These are phyloP conservation scores for Teunomyces barrocoloradensis DNA, from an alignment of 805 yeast species.

Conservation along the genomic window DNA sequence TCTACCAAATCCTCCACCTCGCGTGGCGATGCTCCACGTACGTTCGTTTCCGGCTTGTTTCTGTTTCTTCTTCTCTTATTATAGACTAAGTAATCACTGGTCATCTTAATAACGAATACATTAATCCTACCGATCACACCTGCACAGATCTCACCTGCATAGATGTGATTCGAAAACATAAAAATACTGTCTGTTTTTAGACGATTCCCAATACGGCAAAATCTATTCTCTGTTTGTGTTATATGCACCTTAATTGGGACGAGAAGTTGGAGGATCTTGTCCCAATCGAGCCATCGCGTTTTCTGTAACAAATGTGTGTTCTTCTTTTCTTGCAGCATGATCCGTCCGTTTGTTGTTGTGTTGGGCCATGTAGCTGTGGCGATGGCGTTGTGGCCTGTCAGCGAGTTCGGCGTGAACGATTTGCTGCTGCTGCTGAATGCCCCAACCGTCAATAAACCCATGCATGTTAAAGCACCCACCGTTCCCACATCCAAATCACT, in stretches of 20 bases:
- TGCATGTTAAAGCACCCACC: neutral
- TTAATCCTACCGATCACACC: slow-evolving; percentile 47
- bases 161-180: neutral
- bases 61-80: neutral
- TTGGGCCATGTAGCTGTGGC: neutral
- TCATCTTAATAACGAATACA: slow-evolving; percentile 65
- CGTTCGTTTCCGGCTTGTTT: neutral
- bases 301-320: too few species aligned
- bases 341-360: neutral
- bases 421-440: neutral
- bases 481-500: neutral
- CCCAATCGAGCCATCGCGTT: too few species aligned
- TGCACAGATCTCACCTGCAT: too few species aligned
- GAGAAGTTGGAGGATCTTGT: too few species aligned
- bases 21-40: neutral
- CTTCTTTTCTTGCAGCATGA: neutral
- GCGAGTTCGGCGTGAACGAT: slow-evolving; percentile 12
- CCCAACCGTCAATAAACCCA: neutral
- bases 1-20: too few species aligned
- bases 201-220: too few species aligned
- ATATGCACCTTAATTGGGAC: too few species aligned
- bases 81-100: slow-evolving; percentile 49
- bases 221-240: too few species aligned
- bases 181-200: too few species aligned
- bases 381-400: slow-evolving; percentile 10